These are phyloP conservation scores for Periconia sp. DNA, from an alignment of 2,329 filamentous ascomycete genomes.

Conservation along the genomic window DNA sequence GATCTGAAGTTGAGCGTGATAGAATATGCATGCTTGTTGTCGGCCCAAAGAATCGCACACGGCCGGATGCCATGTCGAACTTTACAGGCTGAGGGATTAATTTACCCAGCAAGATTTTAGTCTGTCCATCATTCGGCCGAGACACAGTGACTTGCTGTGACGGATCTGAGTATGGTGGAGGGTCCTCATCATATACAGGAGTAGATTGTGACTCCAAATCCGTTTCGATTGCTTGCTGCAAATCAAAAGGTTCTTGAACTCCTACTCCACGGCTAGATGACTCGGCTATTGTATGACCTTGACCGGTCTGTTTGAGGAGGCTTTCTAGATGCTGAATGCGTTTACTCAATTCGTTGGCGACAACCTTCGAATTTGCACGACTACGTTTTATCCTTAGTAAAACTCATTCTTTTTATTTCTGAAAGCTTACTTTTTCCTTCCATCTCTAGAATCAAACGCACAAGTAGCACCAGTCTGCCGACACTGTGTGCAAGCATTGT, in stretches of 20 bases:
- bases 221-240: slow-evolving; percentile 8
- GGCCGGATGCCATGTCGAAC: slow-evolving; percentile 55
- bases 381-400: slow-evolving; percentile 2
- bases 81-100: slow-evolving; percentile 55
- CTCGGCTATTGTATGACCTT: slow-evolving; percentile 6
- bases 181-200: slow-evolving; percentile 9
- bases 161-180: slow-evolving; percentile 14
- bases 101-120: slow-evolving; percentile 48
- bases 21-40: slow-evolving; percentile 59
- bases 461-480: slow-evolving; percentile 54
- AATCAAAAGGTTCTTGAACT: background rate
- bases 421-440: slow-evolving; percentile 53
- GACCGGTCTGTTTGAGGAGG: slow-evolving; percentile 12
- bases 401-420: background rate
- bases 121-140: slow-evolving; percentile 26
- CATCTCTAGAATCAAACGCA: slow-evolving; percentile 60
- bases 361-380: slow-evolving; percentile 17
- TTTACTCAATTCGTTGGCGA: slow-evolving; percentile 17
- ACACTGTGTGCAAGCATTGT: slow-evolving; percentile 56
- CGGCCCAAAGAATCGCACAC: slow-evolving; percentile 57
- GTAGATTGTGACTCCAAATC: slow-evolving; percentile 15
- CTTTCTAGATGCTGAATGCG: slow-evolving; percentile 14
- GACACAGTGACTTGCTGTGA: background rate
- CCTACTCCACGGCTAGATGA: no score
- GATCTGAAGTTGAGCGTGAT: slow-evolving; percentile 33